Conservation (phyloP, 306 rosid genomes). For the Pterocarpus macrocarpus region DNA sequence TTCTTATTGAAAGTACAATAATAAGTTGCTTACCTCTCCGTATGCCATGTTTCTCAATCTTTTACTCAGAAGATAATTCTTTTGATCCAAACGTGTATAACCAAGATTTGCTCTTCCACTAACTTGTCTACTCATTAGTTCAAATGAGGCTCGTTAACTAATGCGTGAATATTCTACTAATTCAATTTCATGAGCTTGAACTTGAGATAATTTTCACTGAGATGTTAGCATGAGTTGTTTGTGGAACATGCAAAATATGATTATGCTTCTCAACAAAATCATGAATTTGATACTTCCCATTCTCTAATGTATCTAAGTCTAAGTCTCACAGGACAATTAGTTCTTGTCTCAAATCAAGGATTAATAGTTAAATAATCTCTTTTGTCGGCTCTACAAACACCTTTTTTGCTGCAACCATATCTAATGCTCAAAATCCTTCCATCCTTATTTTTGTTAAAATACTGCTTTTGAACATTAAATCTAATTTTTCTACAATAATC, state of each 20-base stretch:
- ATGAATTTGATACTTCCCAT: background rate
- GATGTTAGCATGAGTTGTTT: background rate
- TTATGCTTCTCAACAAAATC: background rate
- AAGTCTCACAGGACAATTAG: background rate
- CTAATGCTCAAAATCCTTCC: background rate
- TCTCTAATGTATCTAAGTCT: background rate
- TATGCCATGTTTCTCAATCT: background rate
- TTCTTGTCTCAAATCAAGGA: no score
- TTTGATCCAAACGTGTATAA: no score
- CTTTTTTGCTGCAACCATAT: slow-evolving; percentile 1
- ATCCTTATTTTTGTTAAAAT: background rate
- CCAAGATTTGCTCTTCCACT: no score
- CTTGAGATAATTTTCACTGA: no score
- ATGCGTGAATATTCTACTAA: no score
- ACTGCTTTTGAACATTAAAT: background rate
- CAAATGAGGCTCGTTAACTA: no score
- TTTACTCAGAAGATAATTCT: no score
- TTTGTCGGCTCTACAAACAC: background rate
- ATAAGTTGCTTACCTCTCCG: background rate
- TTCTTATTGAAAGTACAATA: no score
- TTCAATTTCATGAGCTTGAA: no score
- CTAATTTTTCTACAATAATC: background rate
- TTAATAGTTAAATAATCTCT: background rate
- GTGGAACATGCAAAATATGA: background rate
- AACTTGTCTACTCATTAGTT: no score